Conservation (phyloP, 345 rosid species). For the Linum lewisii region DNA sequence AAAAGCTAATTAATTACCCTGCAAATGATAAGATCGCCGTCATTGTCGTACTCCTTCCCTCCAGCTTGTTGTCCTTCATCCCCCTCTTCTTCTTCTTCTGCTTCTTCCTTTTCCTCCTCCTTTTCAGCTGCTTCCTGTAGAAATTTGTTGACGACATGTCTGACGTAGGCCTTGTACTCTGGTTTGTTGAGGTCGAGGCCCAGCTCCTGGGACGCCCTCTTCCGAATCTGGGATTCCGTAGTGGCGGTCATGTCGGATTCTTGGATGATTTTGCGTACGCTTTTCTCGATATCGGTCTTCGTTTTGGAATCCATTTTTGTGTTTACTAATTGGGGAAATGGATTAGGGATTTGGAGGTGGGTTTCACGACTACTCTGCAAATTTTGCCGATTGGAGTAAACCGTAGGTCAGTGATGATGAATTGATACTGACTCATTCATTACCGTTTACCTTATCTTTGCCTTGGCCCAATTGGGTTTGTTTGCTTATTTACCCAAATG, state of each 20-base stretch:
- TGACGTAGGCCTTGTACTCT: slow-evolving; percentile 51
- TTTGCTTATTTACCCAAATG: no score
- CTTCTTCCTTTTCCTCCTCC: slow-evolving; percentile 11
- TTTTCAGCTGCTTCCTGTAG: slow-evolving; percentile 46
- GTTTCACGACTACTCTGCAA: not conserved
- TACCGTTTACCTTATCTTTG: no score
- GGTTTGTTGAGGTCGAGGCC: slow-evolving; percentile 54
- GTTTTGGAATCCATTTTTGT: slow-evolving; percentile 40
- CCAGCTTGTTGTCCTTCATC: slow-evolving; percentile 14
- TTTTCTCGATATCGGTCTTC: slow-evolving; percentile 36
- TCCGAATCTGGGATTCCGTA: slow-evolving; percentile 73
- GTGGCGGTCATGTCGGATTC: slow-evolving; percentile 58
- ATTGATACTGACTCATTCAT: no score
- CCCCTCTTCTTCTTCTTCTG: slow-evolving; percentile 17
- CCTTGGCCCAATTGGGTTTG: no score
- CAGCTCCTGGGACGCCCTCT: slow-evolving; percentile 54
- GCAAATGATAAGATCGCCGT: slow-evolving; percentile 74
- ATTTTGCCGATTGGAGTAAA: not conserved
- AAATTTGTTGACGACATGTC: slow-evolving; percentile 48
- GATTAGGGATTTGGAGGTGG: not conserved
- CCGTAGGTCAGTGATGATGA: not conserved
- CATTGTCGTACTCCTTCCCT: slow-evolving; percentile 51
- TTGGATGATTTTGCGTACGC: slow-evolving; percentile 53
- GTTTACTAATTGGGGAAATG: not conserved
- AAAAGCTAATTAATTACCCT: slow-evolving; percentile 26